A percentile compares a stretch with the other conserved stretches of the same genome.
Conservation (phyloP, 2,329 filamentous ascomycete genomes). For the Colletotrichum incanum region DNA sequence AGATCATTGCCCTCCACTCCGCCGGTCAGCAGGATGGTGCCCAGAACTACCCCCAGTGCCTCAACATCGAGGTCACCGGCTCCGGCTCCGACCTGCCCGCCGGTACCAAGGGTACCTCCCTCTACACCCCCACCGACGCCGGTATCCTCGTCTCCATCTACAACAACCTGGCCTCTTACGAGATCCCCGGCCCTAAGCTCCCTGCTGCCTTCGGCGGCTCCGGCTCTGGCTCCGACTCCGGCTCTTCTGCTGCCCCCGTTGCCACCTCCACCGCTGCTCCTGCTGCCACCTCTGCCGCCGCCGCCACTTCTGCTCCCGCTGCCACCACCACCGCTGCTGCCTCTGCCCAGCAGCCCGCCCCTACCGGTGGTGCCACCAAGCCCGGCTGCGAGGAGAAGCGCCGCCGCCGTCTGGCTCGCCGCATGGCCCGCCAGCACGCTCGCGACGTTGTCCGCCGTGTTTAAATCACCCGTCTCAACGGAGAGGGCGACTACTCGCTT, state of each 20-base stretch:
- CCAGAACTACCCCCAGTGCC: constrained; percentile 69
- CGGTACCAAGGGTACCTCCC: constrained; percentile 53
- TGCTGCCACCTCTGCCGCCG: constrained; percentile 44
- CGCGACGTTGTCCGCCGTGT: constrained; percentile 35
- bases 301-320: constrained; percentile 45
- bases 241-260: constrained; percentile 39
- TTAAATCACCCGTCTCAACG: not conserved
- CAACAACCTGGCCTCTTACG: constrained; percentile 48
- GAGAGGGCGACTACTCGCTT: not conserved
- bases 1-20: constrained; percentile 70
- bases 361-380: constrained; percentile 14
- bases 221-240: constrained; percentile 44
- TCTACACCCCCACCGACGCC: constrained; percentile 55
- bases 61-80: constrained; percentile 64
- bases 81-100: constrained; percentile 50
- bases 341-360: constrained; percentile 12
- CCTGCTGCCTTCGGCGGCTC: constrained; percentile 25
- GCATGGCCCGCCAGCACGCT: constrained; percentile 42
- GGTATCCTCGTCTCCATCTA: constrained; percentile 56
- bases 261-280: constrained; percentile 47
- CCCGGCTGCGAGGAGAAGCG: constrained; percentile 40
- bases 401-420: constrained; percentile 41
- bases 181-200: constrained; percentile 52
- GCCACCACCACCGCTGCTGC: constrained; percentile 39
- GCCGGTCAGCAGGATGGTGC: constrained; percentile 58